These are phyloP conservation scores for Beauveria sp. DNA, from an alignment of 2,329 filamentous ascomycete species.

Conservation along the genomic window DNA sequence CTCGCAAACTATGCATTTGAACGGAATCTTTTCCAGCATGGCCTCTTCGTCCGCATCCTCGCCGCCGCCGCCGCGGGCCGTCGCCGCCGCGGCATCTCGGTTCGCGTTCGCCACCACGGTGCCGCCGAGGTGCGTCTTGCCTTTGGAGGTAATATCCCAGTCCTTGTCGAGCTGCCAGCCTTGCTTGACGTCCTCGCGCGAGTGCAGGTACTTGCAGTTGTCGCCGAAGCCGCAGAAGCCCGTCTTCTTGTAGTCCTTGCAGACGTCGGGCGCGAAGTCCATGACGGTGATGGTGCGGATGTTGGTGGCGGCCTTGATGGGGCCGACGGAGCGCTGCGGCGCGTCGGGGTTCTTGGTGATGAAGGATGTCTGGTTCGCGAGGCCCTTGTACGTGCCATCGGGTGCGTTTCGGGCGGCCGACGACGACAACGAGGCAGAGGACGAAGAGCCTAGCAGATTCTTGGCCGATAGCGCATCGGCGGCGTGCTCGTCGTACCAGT, in stretches of 20 bases:
- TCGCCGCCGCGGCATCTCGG: constrained; percentile 26
- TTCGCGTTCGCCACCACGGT: constrained; percentile 56
- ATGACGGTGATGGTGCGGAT: constrained; percentile 84
- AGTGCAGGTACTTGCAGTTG: constrained; percentile 74
- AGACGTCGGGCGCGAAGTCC: constrained; percentile 88
- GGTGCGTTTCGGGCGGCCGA: constrained; percentile 18
- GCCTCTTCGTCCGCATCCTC: constrained; percentile 56
- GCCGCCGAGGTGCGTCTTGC: constrained; percentile 53
- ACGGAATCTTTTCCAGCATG: constrained; percentile 76
- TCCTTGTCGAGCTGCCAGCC: constrained; percentile 94
- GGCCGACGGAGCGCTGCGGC: constrained; percentile 63
- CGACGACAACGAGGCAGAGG: constrained; percentile 24
- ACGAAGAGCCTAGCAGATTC: constrained; percentile 43
- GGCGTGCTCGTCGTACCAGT: constrained; percentile 80
- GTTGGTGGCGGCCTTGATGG: constrained; percentile 81
- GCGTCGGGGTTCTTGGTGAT: constrained; percentile 77
- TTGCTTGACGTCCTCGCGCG: constrained; percentile 72
- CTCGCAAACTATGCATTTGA: constrained; percentile 82
- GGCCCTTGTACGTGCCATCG: constrained; percentile 72
- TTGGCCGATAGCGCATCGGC: constrained; percentile 38
- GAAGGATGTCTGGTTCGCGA: constrained; percentile 64
- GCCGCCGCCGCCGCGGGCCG: constrained; percentile 21
- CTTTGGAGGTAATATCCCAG: constrained; percentile 80
- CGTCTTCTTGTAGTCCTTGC: constrained; percentile 87
- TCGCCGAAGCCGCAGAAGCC: constrained; percentile 49